These are phyloP conservation scores for Capniomyces stellatus DNA, from an alignment of 371 early-diverging fungal genomes.

Conservation along the genomic window DNA sequence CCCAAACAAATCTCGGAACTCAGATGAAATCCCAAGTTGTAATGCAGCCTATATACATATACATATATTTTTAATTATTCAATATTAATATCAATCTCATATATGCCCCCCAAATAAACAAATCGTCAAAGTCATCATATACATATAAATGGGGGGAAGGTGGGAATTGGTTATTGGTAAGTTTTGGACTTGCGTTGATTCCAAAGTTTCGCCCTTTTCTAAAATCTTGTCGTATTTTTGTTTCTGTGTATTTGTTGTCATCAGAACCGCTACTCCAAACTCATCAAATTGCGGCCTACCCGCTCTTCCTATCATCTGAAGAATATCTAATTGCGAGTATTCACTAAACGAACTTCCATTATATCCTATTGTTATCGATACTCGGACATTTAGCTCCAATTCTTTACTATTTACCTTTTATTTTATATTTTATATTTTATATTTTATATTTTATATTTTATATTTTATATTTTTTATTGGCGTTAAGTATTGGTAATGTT, in stretches of 20 bases:
- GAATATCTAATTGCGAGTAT: slow-evolving; percentile 82
- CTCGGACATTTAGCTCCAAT: too few species aligned
- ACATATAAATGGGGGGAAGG: not conserved
- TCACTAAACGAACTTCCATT: slow-evolving; percentile 64
- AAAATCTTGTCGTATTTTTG: slow-evolving; percentile 83
- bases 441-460: too few species aligned
- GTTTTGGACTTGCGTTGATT: slow-evolving; percentile 1
- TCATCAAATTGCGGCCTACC: slow-evolving; percentile 94
- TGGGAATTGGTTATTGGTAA: not conserved
- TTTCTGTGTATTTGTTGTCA: slow-evolving; percentile 83
- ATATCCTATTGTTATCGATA: slow-evolving; percentile 1
- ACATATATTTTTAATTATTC: too few species aligned
- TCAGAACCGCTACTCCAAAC: slow-evolving; percentile 74
- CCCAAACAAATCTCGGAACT: slow-evolving; percentile 95
- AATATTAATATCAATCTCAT: slow-evolving; percentile 56
- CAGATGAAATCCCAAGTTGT: slow-evolving; percentile 28
- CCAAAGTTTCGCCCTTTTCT: slow-evolving; percentile 23
- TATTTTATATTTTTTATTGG: too few species aligned
- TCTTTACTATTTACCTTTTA: too few species aligned
- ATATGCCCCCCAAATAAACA: too few species aligned
- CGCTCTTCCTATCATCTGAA: slow-evolving; percentile 99
- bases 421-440: too few species aligned
- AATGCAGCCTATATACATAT: slow-evolving; percentile 40
- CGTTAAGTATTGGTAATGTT: too few species aligned
- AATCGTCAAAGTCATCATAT: slow-evolving; percentile 89